These are phyloP conservation scores for Microcyclosporella mali DNA, from an alignment of 2,329 filamentous ascomycete species.

Conservation along the genomic window DNA sequence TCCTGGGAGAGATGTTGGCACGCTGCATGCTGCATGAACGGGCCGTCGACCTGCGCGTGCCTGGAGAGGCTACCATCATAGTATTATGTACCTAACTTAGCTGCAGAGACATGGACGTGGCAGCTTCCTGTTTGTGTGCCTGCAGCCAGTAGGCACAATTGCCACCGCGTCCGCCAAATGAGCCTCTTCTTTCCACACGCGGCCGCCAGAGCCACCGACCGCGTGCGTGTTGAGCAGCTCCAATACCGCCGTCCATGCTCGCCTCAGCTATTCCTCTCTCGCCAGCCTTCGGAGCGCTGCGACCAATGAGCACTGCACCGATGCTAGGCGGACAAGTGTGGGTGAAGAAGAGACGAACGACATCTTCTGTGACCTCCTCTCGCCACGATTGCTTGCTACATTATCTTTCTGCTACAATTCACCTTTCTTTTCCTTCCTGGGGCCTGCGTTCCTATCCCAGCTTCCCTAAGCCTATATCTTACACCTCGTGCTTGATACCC, in stretches of 20 bases:
- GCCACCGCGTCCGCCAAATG: constrained; percentile 12
- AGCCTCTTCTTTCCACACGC: neutral
- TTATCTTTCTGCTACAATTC: neutral
- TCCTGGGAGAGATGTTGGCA: no score
- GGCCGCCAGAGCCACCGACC: neutral
- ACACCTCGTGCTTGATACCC: constrained; percentile 11
- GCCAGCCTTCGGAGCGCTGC: neutral
- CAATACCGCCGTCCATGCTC: no score
- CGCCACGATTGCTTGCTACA: constrained; percentile 2
- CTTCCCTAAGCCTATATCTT: constrained; percentile 2
- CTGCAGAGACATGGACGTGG: constrained; percentile 25
- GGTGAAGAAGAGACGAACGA: no score
- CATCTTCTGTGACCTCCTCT: no score
- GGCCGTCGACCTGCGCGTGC: constrained; percentile 1
- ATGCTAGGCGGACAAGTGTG: no score
- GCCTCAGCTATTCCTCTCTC: neutral
- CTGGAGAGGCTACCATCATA: no score
- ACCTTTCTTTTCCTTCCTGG: neutral
- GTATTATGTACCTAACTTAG: no score
- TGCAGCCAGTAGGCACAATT: constrained; percentile 21
- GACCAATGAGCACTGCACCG: neutral
- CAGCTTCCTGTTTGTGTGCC: constrained; percentile 23
- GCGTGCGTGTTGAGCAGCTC: no score
- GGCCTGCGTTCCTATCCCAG: constrained; percentile 5
- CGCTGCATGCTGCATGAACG: no score